A percentile compares a stretch with the other conserved stretches of the same genome.
Evolutionary conservation across 176 grass and related monocot species (phyloP).

Genomic region (Hordeum marinum): DNA sequence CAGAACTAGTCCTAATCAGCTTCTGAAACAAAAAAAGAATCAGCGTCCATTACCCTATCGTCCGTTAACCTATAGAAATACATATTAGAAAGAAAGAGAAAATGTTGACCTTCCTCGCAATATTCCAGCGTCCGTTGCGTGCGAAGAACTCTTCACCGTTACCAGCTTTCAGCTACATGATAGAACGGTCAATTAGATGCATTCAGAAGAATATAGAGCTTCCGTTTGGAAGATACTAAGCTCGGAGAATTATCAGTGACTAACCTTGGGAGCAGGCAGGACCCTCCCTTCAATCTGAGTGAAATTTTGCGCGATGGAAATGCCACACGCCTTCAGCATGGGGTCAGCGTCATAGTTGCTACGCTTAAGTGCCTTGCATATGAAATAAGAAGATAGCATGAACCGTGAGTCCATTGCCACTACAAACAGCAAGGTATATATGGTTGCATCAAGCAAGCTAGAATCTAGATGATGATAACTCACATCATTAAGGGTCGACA

Average conservation of each 20-base stretch:
- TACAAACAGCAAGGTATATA: background rate
- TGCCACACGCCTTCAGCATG: slow-evolving; percentile 67
- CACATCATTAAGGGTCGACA: slow-evolving; percentile 55
- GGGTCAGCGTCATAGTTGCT: slow-evolving; percentile 65
- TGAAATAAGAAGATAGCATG: background rate
- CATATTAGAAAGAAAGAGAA: background rate
- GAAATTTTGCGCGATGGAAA: slow-evolving; percentile 52
- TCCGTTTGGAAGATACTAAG: background rate
- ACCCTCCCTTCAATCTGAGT: slow-evolving; percentile 72
- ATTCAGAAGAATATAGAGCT: background rate
- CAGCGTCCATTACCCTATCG: background rate
- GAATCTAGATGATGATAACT: slow-evolving; percentile 16
- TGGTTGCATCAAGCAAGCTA: background rate
- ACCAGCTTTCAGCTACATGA: slow-evolving; percentile 53
- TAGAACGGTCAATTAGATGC: background rate
- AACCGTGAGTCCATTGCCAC: background rate
- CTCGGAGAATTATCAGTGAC: background rate
- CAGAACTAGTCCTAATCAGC: slow-evolving; percentile 33
- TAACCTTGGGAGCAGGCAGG: slow-evolving; percentile 67
- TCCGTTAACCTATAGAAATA: background rate
- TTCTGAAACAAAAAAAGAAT: slow-evolving; percentile 41
- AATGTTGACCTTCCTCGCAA: slow-evolving; percentile 60
- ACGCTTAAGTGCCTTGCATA: slow-evolving; percentile 43
- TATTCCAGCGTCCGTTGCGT: slow-evolving; percentile 80
- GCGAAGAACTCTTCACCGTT: slow-evolving; percentile 60